These are phyloP conservation scores for Chrysoporthe austroafricana DNA, from an alignment of 2,329 filamentous ascomycete genomes.

Conservation along the genomic window DNA sequence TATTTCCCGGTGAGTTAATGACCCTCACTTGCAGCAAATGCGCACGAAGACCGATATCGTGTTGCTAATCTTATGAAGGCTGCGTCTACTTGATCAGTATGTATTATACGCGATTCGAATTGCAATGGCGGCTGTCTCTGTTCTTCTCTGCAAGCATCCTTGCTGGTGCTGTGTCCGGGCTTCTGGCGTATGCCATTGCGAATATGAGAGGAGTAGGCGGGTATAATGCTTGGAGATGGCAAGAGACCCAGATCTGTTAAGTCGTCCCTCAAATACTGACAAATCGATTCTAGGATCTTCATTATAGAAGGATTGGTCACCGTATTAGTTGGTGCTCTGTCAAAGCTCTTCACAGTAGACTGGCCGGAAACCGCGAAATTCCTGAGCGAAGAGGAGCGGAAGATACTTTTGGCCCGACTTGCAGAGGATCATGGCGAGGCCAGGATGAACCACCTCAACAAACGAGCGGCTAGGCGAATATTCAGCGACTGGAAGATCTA, in stretches of 20 bases:
- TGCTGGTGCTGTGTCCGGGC: conserved; percentile 55
- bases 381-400: conserved; percentile 49
- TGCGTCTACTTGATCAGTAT: conserved; percentile 34
- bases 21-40: neutral
- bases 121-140: conserved; percentile 31
- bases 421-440: conserved; percentile 47
- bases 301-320: conserved; percentile 53
- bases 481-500: conserved; percentile 52
- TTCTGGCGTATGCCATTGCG: conserved; percentile 54
- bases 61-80: conserved; percentile 23
- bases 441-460: conserved; percentile 57
- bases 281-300: conserved; percentile 45
- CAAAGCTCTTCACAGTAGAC: conserved; percentile 50
- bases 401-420: conserved; percentile 46
- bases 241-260: neutral
- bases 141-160: conserved; percentile 36
- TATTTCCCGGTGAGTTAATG: conserved; percentile 31
- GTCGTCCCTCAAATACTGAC: neutral
- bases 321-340: conserved; percentile 44
- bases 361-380: conserved; percentile 41
- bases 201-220: conserved; percentile 54
- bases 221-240: conserved; percentile 48
- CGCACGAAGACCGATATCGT: neutral
- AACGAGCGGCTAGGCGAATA: conserved; percentile 49
- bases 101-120: conserved; percentile 33